Percentiles rank a stretch among this genome's conserved stretches.
Evolutionary conservation across 768 basidiomycete genomes (phyloP).

Genomic region (Pholiota conissans): DNA sequence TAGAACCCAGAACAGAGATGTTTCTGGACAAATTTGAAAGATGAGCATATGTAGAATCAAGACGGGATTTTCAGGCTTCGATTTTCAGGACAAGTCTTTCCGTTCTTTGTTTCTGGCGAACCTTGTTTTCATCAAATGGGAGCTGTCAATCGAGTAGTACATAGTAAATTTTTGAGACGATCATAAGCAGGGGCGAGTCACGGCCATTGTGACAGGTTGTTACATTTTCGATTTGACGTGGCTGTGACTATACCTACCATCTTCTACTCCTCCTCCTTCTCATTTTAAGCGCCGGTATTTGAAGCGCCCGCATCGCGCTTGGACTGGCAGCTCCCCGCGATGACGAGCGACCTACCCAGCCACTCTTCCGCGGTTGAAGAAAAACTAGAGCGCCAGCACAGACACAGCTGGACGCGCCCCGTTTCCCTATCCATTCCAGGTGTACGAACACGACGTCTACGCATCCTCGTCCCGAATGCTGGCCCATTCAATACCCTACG

Average conservation of each 20-base stretch:
- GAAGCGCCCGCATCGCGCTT: neutral
- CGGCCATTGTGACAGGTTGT: neutral
- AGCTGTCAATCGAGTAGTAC: too few relatives aligned
- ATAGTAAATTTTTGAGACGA: neutral
- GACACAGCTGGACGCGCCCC: slow-evolving; percentile 51
- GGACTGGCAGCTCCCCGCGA: slow-evolving; percentile 9
- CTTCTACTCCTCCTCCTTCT: slow-evolving; percentile 1
- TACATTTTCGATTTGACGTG: neutral
- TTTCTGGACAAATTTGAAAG: neutral
- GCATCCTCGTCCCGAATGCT: slow-evolving; percentile 57
- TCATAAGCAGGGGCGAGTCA: too few relatives aligned
- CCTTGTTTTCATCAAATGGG: too few relatives aligned
- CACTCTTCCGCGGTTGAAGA: slow-evolving; percentile 44
- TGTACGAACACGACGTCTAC: slow-evolving; percentile 54
- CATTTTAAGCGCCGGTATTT: neutral
- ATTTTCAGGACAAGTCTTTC: too few relatives aligned
- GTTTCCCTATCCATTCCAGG: slow-evolving; percentile 61
- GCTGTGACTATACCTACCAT: neutral
- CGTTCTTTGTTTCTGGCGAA: too few relatives aligned
- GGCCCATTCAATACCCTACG: slow-evolving; percentile 43
- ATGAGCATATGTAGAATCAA: too few relatives aligned
- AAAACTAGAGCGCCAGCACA: slow-evolving; percentile 35
- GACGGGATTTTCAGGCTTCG: too few relatives aligned
- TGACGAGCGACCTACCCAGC: slow-evolving; percentile 37
- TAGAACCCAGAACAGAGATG: neutral